A percentile compares a stretch with the other conserved stretches of the same genome.
These are phyloP conservation scores for Hyparrhenia diplandra DNA, from an alignment of 176 grass and related monocot genomes.

Conservation along the genomic window DNA sequence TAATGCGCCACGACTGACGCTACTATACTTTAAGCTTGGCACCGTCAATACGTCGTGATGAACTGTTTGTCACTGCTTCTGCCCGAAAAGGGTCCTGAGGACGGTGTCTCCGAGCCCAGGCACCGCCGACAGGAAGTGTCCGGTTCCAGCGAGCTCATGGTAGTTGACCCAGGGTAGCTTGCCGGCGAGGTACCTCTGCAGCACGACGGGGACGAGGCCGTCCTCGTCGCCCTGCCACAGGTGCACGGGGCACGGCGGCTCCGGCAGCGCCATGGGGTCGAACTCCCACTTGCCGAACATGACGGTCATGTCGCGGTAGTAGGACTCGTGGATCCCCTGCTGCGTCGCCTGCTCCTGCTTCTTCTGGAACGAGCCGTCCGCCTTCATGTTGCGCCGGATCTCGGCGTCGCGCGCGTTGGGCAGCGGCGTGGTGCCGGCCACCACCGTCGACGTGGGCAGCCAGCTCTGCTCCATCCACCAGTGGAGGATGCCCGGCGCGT, in stretches of 20 bases:
- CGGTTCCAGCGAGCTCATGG: conserved; percentile 56
- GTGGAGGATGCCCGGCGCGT: conserved; percentile 60
- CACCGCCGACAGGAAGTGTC: conserved; percentile 50
- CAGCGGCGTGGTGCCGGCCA: conserved; percentile 42
- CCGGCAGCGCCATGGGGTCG: conserved; percentile 61
- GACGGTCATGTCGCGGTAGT: conserved; percentile 70
- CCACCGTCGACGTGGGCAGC: conserved; percentile 68
- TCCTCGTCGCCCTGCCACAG: conserved; percentile 85
- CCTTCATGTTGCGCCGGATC: not conserved
- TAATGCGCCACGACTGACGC: not conserved
- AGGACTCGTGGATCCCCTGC: conserved; percentile 75
- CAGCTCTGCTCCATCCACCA: conserved; percentile 90
- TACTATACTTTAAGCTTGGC: not conserved
- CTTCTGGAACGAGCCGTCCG: conserved; percentile 38
- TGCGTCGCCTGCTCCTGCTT: conserved; percentile 53
- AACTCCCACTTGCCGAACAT: conserved; percentile 94
- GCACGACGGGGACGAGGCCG: conserved; percentile 54
- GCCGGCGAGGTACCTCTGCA: conserved; percentile 54
- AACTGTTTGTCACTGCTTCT: not conserved
- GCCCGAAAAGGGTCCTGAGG: conserved; percentile 54
- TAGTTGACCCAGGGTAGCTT: conserved; percentile 60
- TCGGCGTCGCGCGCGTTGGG: conserved; percentile 59
- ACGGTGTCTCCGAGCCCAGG: conserved; percentile 50
- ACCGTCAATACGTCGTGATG: not conserved
- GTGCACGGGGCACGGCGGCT: conserved; percentile 58